A percentile compares a stretch with the other conserved stretches of the same genome.
These are phyloP conservation scores for Apiospora marii DNA, from an alignment of 2,329 filamentous ascomycete species.

Conservation along the genomic window DNA sequence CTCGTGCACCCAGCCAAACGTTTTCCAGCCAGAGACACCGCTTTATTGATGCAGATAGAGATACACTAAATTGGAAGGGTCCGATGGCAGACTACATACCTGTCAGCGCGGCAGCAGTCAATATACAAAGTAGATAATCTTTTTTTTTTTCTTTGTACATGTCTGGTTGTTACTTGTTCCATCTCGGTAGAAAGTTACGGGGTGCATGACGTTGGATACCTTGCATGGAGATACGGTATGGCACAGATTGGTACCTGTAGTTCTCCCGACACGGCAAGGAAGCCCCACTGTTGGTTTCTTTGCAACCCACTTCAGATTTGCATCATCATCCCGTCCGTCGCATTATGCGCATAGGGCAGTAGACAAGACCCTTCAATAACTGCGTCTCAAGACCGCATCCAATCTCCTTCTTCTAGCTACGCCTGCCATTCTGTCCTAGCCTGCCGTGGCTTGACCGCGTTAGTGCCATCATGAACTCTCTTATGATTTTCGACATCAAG, in stretches of 20 bases:
- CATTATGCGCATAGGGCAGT: neutral
- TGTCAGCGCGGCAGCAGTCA: neutral
- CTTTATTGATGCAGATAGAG: neutral
- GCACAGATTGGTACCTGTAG: neutral
- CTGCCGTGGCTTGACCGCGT: neutral
- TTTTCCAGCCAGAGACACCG: slow-evolving; percentile 14
- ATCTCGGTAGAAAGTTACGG: neutral
- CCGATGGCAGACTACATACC: neutral
- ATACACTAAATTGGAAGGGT: neutral
- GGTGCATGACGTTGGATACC: neutral
- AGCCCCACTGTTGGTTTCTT: neutral
- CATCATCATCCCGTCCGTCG: slow-evolving; percentile 12
- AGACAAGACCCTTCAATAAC: neutral
- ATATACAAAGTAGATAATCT: neutral
- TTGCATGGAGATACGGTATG: neutral
- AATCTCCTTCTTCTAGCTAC: neutral
- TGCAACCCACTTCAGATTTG: slow-evolving; percentile 11
- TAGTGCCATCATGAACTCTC: slow-evolving; percentile 29
- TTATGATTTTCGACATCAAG: slow-evolving; percentile 76
- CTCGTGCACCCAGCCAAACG: neutral
- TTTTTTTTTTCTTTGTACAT: too few relatives aligned
- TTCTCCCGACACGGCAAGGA: neutral
- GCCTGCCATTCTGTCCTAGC: neutral
- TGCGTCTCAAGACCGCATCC: neutral
- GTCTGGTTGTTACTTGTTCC: neutral